Evolutionary conservation across 805 yeast species (phyloP).

Genomic region (Maudiozyma saulgeensis): DNA sequence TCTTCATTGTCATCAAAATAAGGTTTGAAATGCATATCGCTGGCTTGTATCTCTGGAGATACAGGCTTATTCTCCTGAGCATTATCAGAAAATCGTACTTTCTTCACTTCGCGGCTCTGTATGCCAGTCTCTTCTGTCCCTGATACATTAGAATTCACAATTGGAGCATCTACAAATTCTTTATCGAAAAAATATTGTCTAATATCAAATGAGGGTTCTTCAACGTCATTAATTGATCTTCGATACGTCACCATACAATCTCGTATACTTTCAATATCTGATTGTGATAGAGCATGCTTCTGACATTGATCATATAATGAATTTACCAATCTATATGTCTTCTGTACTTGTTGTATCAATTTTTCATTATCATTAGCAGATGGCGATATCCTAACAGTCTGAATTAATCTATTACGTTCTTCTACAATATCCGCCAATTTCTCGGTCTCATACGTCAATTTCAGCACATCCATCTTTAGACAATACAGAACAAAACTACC

Average conservation of each 20-base stretch:
- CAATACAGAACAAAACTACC: too few relatives aligned
- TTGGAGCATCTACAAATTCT: neutral
- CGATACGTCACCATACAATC: neutral
- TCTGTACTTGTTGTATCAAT: slow-evolving; percentile 17
- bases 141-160: neutral
- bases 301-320: slow-evolving; percentile 7
- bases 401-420: slow-evolving; percentile 21
- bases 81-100: slow-evolving; percentile 18
- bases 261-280: slow-evolving; percentile 4
- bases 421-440: slow-evolving; percentile 21
- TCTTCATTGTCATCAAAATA: slow-evolving; percentile 16
- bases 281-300: slow-evolving; percentile 3
- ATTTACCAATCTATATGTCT: slow-evolving; percentile 10
- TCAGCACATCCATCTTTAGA: slow-evolving; percentile 14
- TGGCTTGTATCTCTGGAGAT: neutral
- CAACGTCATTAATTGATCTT: neutral
- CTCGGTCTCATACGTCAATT: slow-evolving; percentile 21
- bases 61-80: neutral
- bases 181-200: neutral
- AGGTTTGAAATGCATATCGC: slow-evolving; percentile 12
- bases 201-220: neutral
- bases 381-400: slow-evolving; percentile 15
- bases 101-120: slow-evolving; percentile 7
- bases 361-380: slow-evolving; percentile 19
- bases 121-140: neutral